Conservation (phyloP, 1,139 yeast genomes). For the Pneumocystis oryctolagi region DNA sequence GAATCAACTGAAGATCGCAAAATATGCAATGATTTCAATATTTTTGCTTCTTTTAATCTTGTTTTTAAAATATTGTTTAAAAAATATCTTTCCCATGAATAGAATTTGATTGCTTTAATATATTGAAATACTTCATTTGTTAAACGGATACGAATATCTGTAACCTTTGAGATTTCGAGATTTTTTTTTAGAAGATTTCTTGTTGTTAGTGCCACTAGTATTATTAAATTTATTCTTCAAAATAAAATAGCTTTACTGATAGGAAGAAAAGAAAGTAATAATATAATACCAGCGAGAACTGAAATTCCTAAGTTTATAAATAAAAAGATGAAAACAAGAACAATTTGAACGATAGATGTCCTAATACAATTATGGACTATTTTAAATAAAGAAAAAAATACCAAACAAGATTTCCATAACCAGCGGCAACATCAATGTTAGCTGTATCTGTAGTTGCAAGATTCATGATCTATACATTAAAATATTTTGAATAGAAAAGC, state of each 20-base stretch:
- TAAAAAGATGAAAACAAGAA: slow-evolving; percentile 46
- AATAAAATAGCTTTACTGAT: slow-evolving; percentile 4
- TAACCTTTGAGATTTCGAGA: neutral
- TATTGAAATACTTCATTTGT: slow-evolving; percentile 81
- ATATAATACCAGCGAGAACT: slow-evolving; percentile 48
- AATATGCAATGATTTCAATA: slow-evolving; percentile 64
- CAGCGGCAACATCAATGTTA: slow-evolving; percentile 41
- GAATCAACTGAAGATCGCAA: slow-evolving; percentile 54
- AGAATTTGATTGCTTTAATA: slow-evolving; percentile 78
- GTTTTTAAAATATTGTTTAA: slow-evolving; percentile 56
- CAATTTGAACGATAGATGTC: slow-evolving; percentile 52
- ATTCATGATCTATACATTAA: slow-evolving; percentile 40
- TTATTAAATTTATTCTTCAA: neutral
- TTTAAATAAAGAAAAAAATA: neutral
- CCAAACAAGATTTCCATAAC: slow-evolving; percentile 52
- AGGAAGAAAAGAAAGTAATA: slow-evolving; percentile 26
- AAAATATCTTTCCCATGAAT: slow-evolving; percentile 91
- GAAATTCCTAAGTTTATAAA: slow-evolving; percentile 59
- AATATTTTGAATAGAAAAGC: slow-evolving; percentile 66
- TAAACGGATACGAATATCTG: slow-evolving; percentile 50
- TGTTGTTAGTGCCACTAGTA: neutral
- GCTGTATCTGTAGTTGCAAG: neutral
- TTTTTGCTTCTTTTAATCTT: slow-evolving; percentile 78
- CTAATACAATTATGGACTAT: neutral
- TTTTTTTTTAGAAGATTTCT: neutral